Percentiles rank a stretch among this genome's conserved stretches.
phyloP scores from a whole-genome alignment of 495 filamentous ascomycete genomes.

The Glarea lozoyensis region DNA sequence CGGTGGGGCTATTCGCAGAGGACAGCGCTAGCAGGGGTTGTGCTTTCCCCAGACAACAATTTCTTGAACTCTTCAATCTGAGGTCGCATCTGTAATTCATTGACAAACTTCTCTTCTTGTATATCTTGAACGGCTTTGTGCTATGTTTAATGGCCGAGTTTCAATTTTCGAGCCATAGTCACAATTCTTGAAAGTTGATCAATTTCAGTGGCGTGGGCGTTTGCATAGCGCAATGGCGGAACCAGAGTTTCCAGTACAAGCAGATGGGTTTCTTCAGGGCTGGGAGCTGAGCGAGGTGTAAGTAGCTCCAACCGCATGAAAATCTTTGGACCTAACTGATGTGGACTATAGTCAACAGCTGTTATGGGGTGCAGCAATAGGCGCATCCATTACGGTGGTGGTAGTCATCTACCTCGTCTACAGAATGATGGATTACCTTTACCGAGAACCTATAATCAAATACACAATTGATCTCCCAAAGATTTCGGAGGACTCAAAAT shows the following conservation, averaged over 20 bases:
- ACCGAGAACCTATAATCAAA: slow-evolving; percentile 13
- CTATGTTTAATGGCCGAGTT: no score
- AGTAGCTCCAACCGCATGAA: neutral
- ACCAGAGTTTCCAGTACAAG: neutral
- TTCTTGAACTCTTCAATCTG: no score
- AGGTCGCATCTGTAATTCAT: no score
- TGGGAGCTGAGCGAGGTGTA: neutral
- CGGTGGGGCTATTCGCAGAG: no score
- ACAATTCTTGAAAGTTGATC: no score
- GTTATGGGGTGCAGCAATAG: slow-evolving; percentile 1
- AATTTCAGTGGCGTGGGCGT: no score
- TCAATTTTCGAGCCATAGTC: no score
- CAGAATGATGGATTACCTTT: slow-evolving; percentile 6
- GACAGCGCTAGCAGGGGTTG: no score
- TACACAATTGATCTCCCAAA: slow-evolving; percentile 15
- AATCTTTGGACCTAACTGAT: neutral
- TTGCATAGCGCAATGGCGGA: neutral
- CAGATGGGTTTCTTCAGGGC: neutral
- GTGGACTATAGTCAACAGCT: slow-evolving; percentile 5
- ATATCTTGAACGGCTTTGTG: no score
- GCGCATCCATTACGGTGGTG: slow-evolving; percentile 4
- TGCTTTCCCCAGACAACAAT: no score
- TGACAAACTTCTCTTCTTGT: no score
- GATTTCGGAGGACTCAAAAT: slow-evolving; percentile 8
- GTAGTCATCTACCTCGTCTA: slow-evolving; percentile 7